Conservation (phyloP, 495 filamentous ascomycete genomes). For the Durotheca rogersii region DNA sequence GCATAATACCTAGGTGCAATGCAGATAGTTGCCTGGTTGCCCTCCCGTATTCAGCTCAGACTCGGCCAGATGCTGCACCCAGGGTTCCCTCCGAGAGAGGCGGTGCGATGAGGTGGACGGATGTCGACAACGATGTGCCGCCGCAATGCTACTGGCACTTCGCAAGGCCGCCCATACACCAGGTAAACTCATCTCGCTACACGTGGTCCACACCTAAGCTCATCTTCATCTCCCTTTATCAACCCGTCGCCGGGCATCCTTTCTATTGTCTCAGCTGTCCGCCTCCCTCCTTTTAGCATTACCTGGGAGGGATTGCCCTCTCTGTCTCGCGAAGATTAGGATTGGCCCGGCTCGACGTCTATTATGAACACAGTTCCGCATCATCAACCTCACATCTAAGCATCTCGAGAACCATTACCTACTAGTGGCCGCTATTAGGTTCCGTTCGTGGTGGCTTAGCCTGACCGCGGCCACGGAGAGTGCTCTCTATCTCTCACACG, state of each 20-base stretch:
- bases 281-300: background rate
- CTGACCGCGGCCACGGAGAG: conserved; percentile 11
- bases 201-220: conserved; percentile 4
- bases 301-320: no score
- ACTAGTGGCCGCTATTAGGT: conserved; percentile 4
- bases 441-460: conserved; percentile 4
- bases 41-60: conserved; percentile 9
- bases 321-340: conserved; percentile 1
- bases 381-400: background rate
- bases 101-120: conserved; percentile 1
- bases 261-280: conserved; percentile 1
- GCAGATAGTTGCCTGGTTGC: background rate
- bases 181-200: conserved; percentile 13
- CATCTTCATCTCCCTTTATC: conserved; percentile 3
- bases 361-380: background rate
- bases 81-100: background rate
- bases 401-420: conserved; percentile 1
- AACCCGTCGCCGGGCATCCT: background rate
- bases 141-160: conserved; percentile 14
- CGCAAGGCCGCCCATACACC: conserved; percentile 23
- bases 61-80: conserved; percentile 17
- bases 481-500: no score
- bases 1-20: conserved; percentile 6
- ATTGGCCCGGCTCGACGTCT: conserved; percentile 4
- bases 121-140: conserved; percentile 8